Conservation (phyloP, 345 rosid genomes). For the Mallotus nudiflorus region DNA sequence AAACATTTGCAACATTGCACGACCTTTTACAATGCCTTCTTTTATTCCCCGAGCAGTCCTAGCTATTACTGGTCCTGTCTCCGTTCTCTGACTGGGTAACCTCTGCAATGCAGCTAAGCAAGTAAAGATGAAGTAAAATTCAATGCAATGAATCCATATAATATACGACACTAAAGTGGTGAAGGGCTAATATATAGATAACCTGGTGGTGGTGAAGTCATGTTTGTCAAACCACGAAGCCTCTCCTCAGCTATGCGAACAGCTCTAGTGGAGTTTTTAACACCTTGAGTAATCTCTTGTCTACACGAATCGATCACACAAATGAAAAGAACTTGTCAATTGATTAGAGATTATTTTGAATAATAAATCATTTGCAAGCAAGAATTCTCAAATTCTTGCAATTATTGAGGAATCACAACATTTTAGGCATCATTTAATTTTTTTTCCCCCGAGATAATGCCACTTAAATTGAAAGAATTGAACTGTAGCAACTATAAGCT, state of each 20-base stretch:
- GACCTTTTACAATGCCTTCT: constrained; percentile 72
- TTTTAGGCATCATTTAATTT: no score
- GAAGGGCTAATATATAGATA: constrained; percentile 3
- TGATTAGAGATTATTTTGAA: no score
- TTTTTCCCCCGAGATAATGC: no score
- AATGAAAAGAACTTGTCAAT: neutral
- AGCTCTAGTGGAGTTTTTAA: constrained; percentile 69
- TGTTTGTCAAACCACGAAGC: constrained; percentile 54
- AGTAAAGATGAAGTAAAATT: constrained; percentile 55
- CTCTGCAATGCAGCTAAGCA: constrained; percentile 76
- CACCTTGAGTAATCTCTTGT: constrained; percentile 83
- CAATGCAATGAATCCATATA: constrained; percentile 15
- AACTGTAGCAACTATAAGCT: no score
- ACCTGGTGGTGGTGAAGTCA: constrained; percentile 47
- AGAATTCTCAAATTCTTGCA: no score
- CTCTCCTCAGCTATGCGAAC: constrained; percentile 88
- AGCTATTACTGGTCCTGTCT: constrained; percentile 46
- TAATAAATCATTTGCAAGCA: no score
- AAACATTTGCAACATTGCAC: constrained; percentile 51
- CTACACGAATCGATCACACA: constrained; percentile 33
- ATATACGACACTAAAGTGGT: neutral
- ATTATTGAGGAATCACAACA: no score
- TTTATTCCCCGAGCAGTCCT: constrained; percentile 50
- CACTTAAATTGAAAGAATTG: neutral
- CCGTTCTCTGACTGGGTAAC: constrained; percentile 36